Conservation (phyloP, 208 protist species). For the Tritrichomonas musculus region DNA sequence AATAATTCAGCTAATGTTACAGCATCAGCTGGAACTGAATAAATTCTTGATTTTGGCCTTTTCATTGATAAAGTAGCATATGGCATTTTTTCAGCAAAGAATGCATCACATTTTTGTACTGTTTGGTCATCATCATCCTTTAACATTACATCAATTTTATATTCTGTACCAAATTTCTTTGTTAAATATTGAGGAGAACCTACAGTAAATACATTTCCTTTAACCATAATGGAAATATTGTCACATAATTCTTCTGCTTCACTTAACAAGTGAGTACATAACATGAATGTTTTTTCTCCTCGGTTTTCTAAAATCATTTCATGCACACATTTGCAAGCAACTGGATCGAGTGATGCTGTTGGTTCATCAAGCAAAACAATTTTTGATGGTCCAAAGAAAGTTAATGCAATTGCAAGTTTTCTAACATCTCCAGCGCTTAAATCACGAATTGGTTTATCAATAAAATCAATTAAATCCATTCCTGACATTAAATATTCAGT, state of each 20-base stretch:
- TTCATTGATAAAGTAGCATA: not conserved
- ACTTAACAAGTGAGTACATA: not conserved
- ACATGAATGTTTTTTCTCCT: no score
- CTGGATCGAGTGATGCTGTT: no score
- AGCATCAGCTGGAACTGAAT: not conserved
- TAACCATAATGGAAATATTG: slow-evolving; percentile 25
- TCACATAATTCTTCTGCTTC: slow-evolving; percentile 1
- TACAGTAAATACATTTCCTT: slow-evolving; percentile 12
- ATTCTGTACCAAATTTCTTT: not conserved
- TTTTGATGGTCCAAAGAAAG: not conserved
- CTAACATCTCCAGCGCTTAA: not conserved
- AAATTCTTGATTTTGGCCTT: not conserved
- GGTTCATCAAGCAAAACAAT: slow-evolving; percentile 2
- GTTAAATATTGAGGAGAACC: not conserved
- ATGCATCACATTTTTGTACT: not conserved
- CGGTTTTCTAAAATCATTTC: not conserved
- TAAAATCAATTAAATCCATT: not conserved
- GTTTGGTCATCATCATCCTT: not conserved
- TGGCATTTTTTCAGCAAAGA: not conserved
- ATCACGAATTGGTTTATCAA: not conserved
- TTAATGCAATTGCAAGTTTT: slow-evolving; percentile 14
- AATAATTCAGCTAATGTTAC: not conserved
- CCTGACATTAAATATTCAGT: not conserved
- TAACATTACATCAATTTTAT: not conserved
- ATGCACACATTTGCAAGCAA: not conserved